Percentiles rank a stretch among this genome's conserved stretches.
Evolutionary conservation across 768 basidiomycete genomes (phyloP).

Genomic region (Mycena latifolia): DNA sequence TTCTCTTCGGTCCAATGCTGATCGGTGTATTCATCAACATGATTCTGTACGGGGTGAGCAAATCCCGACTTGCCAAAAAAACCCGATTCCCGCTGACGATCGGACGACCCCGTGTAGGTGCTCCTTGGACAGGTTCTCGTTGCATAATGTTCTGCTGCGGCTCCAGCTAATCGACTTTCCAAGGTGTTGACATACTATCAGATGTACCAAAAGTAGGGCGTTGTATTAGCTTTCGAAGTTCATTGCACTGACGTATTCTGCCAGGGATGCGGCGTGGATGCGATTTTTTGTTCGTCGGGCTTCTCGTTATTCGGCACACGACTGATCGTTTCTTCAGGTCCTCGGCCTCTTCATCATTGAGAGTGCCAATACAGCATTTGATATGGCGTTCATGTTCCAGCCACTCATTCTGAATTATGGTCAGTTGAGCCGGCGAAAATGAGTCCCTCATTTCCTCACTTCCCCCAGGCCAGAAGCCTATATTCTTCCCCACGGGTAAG

Average conservation of each 20-base stretch:
- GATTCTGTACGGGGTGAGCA: conserved; percentile 59
- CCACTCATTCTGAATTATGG: conserved; percentile 59
- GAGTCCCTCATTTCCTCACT: not conserved
- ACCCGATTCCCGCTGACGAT: conserved; percentile 13
- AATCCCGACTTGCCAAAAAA: not conserved
- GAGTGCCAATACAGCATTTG: conserved; percentile 56
- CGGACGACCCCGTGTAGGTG: conserved; percentile 43
- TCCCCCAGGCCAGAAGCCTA: conserved; percentile 16
- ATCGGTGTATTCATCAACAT: conserved; percentile 50
- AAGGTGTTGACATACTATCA: conserved; percentile 50
- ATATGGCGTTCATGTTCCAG: conserved; percentile 61
- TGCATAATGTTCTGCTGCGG: not conserved
- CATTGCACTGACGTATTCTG: conserved; percentile 14
- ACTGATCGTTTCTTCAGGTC: conserved; percentile 43
- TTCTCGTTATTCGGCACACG: not conserved
- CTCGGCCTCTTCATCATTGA: conserved; percentile 57
- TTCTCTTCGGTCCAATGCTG: conserved; percentile 40
- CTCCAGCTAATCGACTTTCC: not conserved
- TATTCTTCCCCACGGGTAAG: conserved; percentile 35
- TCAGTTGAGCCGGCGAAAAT: conserved; percentile 19
- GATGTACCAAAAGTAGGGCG: conserved; percentile 52
- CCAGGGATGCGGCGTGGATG: conserved; percentile 58
- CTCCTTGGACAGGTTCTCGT: conserved; percentile 49
- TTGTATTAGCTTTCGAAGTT: not conserved
- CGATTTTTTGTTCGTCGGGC: conserved; percentile 49